A percentile compares a stretch with the other conserved stretches of the same genome.
Conservation (phyloP, 208 protist species). For the Trypanosoma cruzi region DNA sequence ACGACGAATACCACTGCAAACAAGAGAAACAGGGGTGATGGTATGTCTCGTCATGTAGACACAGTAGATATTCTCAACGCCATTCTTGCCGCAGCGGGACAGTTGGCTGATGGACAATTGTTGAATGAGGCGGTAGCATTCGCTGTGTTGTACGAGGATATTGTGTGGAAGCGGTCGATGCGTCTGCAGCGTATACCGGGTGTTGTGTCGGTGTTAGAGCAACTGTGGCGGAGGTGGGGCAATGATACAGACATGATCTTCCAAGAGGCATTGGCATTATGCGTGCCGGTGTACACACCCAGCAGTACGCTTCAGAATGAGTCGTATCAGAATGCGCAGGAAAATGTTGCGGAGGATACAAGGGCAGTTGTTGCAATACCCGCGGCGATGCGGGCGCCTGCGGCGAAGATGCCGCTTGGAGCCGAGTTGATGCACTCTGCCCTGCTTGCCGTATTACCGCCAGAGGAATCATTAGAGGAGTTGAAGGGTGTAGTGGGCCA, state of each 20-base stretch:
- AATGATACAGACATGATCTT: not conserved
- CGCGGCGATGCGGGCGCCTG: constrained; percentile 37
- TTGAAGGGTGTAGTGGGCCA: constrained; percentile 17
- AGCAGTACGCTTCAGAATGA: constrained; percentile 1
- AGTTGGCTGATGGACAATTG: constrained; percentile 32
- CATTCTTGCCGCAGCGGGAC: constrained; percentile 36
- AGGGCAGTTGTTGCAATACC: constrained; percentile 17
- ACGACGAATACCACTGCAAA: not conserved
- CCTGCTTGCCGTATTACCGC: constrained; percentile 42
- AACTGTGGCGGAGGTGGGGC: not conserved
- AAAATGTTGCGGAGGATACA: constrained; percentile 2
- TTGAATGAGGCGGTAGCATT: constrained; percentile 54
- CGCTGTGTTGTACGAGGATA: constrained; percentile 63
- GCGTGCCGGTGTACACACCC: constrained; percentile 14
- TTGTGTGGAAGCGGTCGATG: constrained; percentile 34
- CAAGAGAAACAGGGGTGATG: not conserved
- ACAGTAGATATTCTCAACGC: constrained; percentile 50
- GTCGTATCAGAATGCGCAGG: not conserved
- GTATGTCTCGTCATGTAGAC: constrained; percentile 17
- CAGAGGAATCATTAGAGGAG: constrained; percentile 52
- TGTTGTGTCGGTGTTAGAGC: constrained; percentile 30
- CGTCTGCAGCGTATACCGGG: constrained; percentile 49
- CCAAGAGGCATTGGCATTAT: constrained; percentile 7
- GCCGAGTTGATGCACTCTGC: constrained; percentile 43
- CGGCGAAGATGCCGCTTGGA: constrained; percentile 24